phyloP scores from a whole-genome alignment of 164 flowering plant species.

The Chimonanthus praecox region DNA sequence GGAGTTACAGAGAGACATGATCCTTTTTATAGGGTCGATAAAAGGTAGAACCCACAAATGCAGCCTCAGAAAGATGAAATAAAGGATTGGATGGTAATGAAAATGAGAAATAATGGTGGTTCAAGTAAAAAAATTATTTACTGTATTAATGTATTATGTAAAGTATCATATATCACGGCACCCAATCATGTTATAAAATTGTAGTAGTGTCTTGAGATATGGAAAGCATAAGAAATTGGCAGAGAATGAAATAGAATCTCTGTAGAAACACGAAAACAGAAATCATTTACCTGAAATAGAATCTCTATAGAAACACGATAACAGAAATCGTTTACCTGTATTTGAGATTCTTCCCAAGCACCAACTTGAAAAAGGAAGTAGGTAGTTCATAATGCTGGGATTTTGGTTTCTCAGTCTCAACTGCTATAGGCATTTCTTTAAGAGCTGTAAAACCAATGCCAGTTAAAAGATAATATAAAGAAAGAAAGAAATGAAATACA shows the following conservation, averaged over 20 bases:
- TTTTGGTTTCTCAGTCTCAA: slow-evolving; percentile 66
- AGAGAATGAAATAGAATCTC: neutral
- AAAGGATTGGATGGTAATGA: no score
- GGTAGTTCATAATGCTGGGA: slow-evolving; percentile 84
- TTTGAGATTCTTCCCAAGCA: slow-evolving; percentile 77
- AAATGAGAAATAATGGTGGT: no score
- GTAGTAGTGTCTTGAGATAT: no score
- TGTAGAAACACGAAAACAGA: neutral
- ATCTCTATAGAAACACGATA: neutral
- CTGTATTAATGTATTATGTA: no score
- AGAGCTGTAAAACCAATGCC: slow-evolving; percentile 39
- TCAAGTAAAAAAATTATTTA: no score
- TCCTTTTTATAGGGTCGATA: no score
- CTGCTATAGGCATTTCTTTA: slow-evolving; percentile 80
- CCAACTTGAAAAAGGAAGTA: slow-evolving; percentile 84
- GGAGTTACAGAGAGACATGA: no score
- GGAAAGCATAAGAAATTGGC: neutral
- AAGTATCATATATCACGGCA: no score
- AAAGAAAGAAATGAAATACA: neutral
- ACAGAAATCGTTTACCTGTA: slow-evolving; percentile 53
- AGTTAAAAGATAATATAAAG: neutral
- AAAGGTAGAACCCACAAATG: no score
- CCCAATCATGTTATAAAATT: no score
- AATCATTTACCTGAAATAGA: slow-evolving; percentile 37
- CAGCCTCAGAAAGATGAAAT: no score